These are phyloP conservation scores for Amaranthus tricolor DNA, from an alignment of 179 eudicot genomes.

Conservation along the genomic window DNA sequence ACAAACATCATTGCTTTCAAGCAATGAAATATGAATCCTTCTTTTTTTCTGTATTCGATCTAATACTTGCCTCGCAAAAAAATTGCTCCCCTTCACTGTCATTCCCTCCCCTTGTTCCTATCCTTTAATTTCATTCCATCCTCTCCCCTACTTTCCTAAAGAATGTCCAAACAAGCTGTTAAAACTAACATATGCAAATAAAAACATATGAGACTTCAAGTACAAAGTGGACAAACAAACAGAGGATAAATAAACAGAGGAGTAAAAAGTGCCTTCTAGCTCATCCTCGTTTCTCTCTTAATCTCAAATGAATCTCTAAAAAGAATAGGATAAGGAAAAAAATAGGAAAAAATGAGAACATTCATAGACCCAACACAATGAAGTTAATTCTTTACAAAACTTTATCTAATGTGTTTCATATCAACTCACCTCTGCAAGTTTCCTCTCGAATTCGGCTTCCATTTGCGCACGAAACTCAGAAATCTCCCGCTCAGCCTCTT, in stretches of 20 bases:
- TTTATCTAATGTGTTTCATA: not conserved
- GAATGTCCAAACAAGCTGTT: too few relatives aligned
- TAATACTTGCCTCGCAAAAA: too few relatives aligned
- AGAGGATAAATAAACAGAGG: not conserved
- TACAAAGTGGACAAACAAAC: not conserved
- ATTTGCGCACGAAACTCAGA: conserved; percentile 81
- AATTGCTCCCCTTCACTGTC: too few relatives aligned
- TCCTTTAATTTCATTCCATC: too few relatives aligned
- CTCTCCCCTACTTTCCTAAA: too few relatives aligned
- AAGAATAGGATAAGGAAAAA: not conserved
- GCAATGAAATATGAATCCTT: too few relatives aligned
- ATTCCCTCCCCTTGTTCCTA: too few relatives aligned
- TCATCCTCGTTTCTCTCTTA: not conserved
- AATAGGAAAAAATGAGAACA: not conserved
- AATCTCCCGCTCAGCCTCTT: conserved; percentile 91
- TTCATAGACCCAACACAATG: not conserved
- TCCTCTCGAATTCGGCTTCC: conserved; percentile 79
- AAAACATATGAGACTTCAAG: too few relatives aligned
- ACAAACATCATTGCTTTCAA: too few relatives aligned
- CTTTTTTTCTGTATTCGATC: too few relatives aligned
- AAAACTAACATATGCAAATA: too few relatives aligned
- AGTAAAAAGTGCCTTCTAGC: not conserved
- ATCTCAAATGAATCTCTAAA: not conserved
- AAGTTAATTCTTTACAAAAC: not conserved
- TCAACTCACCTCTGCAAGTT: conserved; percentile 66